Evolutionary conservation across 805 yeast genomes (phyloP), one percentile per base, ranked within the genome.

Genomic region (Candida hispaniensis): DNA sequence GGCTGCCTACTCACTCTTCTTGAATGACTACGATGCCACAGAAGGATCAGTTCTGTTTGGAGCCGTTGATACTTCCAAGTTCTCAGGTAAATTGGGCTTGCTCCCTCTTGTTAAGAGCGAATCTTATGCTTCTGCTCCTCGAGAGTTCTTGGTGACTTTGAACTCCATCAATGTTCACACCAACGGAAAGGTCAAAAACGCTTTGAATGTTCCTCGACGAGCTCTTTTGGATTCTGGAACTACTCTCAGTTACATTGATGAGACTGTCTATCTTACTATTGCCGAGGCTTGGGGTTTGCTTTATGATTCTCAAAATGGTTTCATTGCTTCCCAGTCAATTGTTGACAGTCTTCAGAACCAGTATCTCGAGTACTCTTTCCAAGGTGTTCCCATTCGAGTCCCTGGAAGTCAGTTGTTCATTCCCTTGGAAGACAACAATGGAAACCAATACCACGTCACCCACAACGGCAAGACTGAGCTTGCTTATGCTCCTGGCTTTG

Each of bases 341-440:
- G 85, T 63, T 27, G 63, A 73, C 39, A 82, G 95, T 67, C 86
- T 69, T 47, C 54, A 67, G 18, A 69, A 91, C 59, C 96, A 96
- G 41, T 94, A 86, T 54, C 68, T 91, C 60, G 85, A 96, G 30
- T 76, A 91, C 61, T 83, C 67, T 56, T 79, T 91, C 47, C 75
- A 71, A 41, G 97, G 97, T 45, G 83, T 88, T 67, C 91, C 85
- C 67, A 79, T 94, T 32, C 75, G 91, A 54, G 54, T 78, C 44
- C 78, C 98, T 22, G 75, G 73, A 54, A 97, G 91, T 58, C 91
- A 91, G 36, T 33, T 54, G 34, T 44, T 54, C 29, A 41, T 50
- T 39, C 51, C 51, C 4, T 21, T 18, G 4, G 17, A 23, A n/a
- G 22, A 17, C 26, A 30, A 30, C 34, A 21, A 21, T 21, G n/a